Base-by-base conservation (phyloP, 73 alveolate species). In the Breviolum minutum region DNA sequence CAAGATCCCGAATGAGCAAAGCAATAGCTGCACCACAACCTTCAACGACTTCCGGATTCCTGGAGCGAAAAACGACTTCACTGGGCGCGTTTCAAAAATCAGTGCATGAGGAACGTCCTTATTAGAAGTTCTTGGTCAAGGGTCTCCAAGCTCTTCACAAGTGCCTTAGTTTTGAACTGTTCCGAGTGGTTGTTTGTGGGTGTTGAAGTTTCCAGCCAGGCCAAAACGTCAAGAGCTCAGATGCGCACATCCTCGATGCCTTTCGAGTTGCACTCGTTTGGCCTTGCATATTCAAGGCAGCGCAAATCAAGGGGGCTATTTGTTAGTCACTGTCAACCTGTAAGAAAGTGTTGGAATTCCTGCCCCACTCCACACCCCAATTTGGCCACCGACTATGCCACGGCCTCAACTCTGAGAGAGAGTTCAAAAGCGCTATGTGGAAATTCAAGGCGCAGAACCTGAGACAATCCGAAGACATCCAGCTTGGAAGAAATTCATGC, bases 371-470 rank as follows among this genome's bases (percentile, higher is more conserved):
- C 11, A 48, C 54, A 76, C 62, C 86, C 86, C 6, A n/a, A 77
- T 77, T 77, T 77, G 32, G 86, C 86, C 86, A 77, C 90, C 70
- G 69, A 81, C 70, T 32, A 81, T 29, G 70, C 20, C 82, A 71
- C 61, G 76, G 95, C 95, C 95, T 87, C 95, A 87, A 87, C 95
- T 87, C 95, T 73, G 95, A 87, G 2, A 87, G 95, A 5, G 95
- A 22, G 83, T 87, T 87, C 83, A 87, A 82, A 87, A 87, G 95
- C 48, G 95, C 95, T 5, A 87, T 87, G 83, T 87, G 95, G 95
- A 87, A 87, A 73, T 87, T 87, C 95, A 87, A 60, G 24, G 95
- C 95, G 83, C 95, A 87, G 95, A 87, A 87, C 95, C 95, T 87
- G 40, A 19, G 93, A 61, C 29, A 4, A 68, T 68, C 24, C 3